phyloP scores from a whole-genome alignment of 257 asterid species.

The Solanum virginianum region DNA sequence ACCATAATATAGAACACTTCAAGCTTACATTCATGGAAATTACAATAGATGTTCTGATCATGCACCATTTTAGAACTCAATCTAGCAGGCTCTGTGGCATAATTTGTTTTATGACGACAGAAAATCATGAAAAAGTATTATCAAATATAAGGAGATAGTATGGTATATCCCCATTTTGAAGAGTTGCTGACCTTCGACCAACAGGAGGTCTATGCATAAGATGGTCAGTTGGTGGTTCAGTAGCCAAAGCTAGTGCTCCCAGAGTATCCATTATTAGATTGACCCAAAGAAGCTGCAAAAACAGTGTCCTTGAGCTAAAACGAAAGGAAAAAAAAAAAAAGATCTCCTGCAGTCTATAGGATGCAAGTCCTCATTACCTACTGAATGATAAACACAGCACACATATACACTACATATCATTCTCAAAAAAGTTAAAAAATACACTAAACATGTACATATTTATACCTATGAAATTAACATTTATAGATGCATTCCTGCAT shows the following conservation, averaged over 20 bases:
- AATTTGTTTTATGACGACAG: neutral
- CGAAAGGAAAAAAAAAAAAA: neutral
- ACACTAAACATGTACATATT: neutral
- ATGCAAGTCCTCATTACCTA: neutral
- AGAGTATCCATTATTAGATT: constrained; percentile 97
- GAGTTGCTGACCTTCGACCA: constrained; percentile 63
- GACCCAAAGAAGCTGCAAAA: constrained; percentile 84
- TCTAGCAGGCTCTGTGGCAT: neutral
- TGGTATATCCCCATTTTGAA: neutral
- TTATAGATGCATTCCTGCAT: neutral
- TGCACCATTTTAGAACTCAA: neutral
- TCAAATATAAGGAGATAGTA: neutral
- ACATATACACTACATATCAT: neutral
- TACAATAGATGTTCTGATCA: neutral
- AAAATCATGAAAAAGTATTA: neutral
- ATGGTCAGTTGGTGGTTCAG: constrained; percentile 95
- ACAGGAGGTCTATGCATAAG: constrained; percentile 89
- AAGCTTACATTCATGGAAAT: neutral
- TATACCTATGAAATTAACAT: neutral
- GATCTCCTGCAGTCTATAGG: neutral
- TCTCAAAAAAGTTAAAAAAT: neutral
- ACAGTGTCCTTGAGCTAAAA: neutral
- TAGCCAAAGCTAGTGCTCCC: constrained; percentile 97
- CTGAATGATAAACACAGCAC: neutral
- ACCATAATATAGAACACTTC: neutral